A percentile compares a stretch with the other conserved stretches of the same genome.
phyloP scores from a whole-genome alignment of 2,329 filamentous ascomycete genomes.

The Sclerotinia sclerotiorum region DNA sequence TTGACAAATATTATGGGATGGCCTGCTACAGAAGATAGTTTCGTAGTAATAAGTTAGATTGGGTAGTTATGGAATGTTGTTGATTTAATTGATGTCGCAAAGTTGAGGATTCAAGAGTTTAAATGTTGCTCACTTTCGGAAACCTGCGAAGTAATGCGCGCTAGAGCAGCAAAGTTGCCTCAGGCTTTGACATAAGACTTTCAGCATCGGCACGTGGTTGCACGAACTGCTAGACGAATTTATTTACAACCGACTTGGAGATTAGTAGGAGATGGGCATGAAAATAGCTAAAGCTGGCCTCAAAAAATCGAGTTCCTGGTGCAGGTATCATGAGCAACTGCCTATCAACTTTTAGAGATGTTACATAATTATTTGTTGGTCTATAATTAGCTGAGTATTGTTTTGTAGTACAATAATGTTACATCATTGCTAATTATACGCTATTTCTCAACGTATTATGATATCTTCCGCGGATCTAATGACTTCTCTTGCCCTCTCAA shows the following conservation, averaged over 20 bases:
- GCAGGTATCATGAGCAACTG: not conserved
- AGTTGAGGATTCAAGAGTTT: slow-evolving; percentile 3
- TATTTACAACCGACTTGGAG: too few relatives aligned
- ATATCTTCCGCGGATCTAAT: slow-evolving; percentile 19
- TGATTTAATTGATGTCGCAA: slow-evolving; percentile 11
- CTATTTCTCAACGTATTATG: slow-evolving; percentile 19
- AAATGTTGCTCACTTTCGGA: not conserved
- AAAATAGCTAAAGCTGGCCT: too few relatives aligned
- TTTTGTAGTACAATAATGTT: slow-evolving; percentile 21
- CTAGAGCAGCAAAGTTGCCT: slow-evolving; percentile 2
- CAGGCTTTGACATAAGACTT: not conserved
- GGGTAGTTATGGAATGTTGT: slow-evolving; percentile 2
- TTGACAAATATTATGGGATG: slow-evolving; percentile 22
- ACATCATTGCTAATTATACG: slow-evolving; percentile 21
- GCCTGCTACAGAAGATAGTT: slow-evolving; percentile 18
- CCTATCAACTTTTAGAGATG: not conserved
- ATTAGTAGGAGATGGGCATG: too few relatives aligned
- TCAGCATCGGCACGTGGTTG: not conserved
- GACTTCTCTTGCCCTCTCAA: slow-evolving; percentile 14
- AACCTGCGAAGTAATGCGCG: slow-evolving; percentile 1
- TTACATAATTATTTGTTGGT: slow-evolving; percentile 12
- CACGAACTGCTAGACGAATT: too few relatives aligned
- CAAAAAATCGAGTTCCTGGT: not conserved
- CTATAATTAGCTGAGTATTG: slow-evolving; percentile 12
- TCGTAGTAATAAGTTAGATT: not conserved